These are phyloP conservation scores for thale cress (Arabidopsis thaliana) DNA, from an alignment of 345 rosid species.

Conservation along the genomic window DNA sequence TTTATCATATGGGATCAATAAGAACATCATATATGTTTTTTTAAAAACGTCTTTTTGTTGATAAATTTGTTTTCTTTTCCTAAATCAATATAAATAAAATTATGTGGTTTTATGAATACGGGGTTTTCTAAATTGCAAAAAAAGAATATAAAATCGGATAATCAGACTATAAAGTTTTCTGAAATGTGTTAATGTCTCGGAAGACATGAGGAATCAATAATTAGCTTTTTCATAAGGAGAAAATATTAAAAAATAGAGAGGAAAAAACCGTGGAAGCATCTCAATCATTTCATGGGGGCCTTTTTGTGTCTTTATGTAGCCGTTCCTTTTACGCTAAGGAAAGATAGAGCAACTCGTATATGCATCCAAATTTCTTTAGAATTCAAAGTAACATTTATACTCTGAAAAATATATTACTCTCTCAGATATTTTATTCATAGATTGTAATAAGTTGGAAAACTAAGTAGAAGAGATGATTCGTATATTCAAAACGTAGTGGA, in stretches of 20 bases:
- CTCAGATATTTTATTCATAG: not conserved
- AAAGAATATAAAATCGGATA: not conserved
- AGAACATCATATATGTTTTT: not conserved
- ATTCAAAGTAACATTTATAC: not conserved
- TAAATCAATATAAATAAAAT: not conserved
- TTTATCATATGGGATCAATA: not conserved
- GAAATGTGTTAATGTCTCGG: not conserved
- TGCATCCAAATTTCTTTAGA: conserved; percentile 42
- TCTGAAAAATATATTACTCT: not conserved
- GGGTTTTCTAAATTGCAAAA: not conserved
- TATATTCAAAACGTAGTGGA: conserved; percentile 11
- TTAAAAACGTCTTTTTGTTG: not conserved
- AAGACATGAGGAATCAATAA: conserved; percentile 26
- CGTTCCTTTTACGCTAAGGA: conserved; percentile 46
- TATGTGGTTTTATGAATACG: not conserved
- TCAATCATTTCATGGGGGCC: conserved; percentile 43
- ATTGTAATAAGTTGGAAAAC: not conserved
- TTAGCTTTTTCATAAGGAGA: conserved; percentile 5
- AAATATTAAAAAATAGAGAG: not conserved
- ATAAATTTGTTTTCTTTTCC: not conserved
- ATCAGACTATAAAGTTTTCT: not conserved
- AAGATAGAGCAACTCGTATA: conserved; percentile 44
- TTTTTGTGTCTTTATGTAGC: conserved; percentile 46
- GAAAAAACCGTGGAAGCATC: conserved; percentile 37
- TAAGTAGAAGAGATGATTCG: conserved; percentile 12